Evolutionary conservation across 2,329 filamentous ascomycete genomes (phyloP).

Genomic region (Pyrenophora teres): DNA sequence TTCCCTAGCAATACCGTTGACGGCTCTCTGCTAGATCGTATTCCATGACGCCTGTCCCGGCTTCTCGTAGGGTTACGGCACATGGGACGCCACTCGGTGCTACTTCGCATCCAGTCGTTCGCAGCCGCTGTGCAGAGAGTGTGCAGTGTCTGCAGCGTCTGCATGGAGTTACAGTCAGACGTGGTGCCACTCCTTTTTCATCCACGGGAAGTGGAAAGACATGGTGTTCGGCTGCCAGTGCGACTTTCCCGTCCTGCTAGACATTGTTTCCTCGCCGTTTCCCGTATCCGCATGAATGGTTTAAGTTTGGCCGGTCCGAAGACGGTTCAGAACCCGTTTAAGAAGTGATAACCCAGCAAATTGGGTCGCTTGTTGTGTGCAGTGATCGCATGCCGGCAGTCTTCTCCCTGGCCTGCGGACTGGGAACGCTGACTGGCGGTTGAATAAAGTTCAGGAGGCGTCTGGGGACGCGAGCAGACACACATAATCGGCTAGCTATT

Average conservation of each 20-base stretch:
- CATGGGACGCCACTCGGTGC: background rate
- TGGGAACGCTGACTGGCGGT: background rate
- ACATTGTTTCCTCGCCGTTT: background rate
- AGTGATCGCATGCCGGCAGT: conserved; percentile 1
- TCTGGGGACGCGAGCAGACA: conserved; percentile 7
- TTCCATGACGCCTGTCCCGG: no score
- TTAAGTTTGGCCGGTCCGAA: conserved; percentile 8
- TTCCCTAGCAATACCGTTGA: no score
- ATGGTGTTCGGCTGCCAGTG: background rate
- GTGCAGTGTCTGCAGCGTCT: background rate
- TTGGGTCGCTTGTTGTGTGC: conserved; percentile 7
- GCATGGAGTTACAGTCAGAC: background rate
- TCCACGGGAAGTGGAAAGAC: background rate
- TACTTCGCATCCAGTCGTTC: background rate
- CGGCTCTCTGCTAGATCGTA: no score
- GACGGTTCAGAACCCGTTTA: background rate
- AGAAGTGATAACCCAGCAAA: conserved; percentile 5
- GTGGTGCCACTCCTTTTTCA: background rate
- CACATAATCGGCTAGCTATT: conserved; percentile 4
- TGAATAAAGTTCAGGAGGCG: conserved; percentile 8
- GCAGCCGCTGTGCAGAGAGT: background rate
- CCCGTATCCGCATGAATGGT: conserved; percentile 8
- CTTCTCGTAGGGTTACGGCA: background rate
- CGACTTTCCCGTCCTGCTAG: conserved; percentile 5
- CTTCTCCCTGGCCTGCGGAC: background rate